These are phyloP conservation scores for Lippia alba DNA, from an alignment of 305 asterid genomes.

Conservation along the genomic window DNA sequence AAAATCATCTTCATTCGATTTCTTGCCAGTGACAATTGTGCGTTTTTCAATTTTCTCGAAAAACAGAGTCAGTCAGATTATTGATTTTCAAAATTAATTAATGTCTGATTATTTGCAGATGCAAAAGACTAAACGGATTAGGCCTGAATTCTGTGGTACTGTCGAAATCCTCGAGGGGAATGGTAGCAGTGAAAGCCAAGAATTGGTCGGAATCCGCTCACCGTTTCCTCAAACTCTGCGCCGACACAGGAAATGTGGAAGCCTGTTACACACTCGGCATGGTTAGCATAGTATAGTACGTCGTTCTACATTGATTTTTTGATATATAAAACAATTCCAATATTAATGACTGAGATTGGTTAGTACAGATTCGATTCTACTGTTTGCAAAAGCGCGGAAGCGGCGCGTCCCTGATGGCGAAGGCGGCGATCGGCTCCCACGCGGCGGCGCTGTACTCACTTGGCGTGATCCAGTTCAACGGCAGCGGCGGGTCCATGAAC, in stretches of 20 bases:
- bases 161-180: constrained; percentile 57
- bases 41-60: too few species aligned
- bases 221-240: constrained; percentile 74
- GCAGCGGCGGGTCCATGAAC: constrained; percentile 85
- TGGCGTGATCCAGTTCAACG: constrained; percentile 85
- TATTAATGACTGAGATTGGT: constrained; percentile 3
- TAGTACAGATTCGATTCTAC: constrained; percentile 77
- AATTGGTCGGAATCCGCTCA: constrained; percentile 87
- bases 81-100: neutral
- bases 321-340: too few species aligned
- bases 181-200: constrained; percentile 60
- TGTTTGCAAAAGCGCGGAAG: constrained; percentile 73
- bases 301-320: too few species aligned
- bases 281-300: constrained; percentile 43
- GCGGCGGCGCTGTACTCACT: constrained; percentile 85
- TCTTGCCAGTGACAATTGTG: too few species aligned
- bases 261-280: constrained; percentile 86
- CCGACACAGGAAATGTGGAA: constrained; percentile 78
- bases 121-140: constrained; percentile 72
- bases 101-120: constrained; percentile 46
- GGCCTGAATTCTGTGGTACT: constrained; percentile 60
- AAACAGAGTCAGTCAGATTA: neutral
- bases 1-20: too few species aligned
- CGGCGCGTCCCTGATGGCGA: constrained; percentile 87
- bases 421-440: constrained; percentile 86